Percentiles rank a stretch among this genome's conserved stretches.
These are phyloP conservation scores for Saitozyma podzolica DNA, from an alignment of 768 basidiomycete species.

Conservation along the genomic window DNA sequence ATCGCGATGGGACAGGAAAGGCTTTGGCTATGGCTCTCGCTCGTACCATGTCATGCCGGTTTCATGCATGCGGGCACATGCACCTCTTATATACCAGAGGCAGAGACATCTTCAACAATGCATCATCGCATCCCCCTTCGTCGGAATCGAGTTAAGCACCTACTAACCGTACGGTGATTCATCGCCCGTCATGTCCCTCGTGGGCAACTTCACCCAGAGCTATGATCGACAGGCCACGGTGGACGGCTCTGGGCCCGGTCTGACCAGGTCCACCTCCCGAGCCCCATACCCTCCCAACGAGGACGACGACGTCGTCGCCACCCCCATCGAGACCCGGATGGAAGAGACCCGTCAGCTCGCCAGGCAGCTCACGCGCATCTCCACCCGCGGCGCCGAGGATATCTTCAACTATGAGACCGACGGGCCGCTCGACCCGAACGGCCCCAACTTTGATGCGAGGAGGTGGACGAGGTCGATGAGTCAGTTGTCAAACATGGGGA, in stretches of 20 bases:
- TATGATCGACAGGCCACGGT: neutral
- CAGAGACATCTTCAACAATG: too few relatives aligned
- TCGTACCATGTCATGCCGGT: too few relatives aligned
- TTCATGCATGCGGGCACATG: too few relatives aligned
- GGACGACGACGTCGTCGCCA: neutral
- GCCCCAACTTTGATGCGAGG: conserved; percentile 51
- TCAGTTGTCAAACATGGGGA: conserved; percentile 18
- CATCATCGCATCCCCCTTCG: too few relatives aligned
- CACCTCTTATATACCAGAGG: too few relatives aligned
- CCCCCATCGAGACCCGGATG: neutral
- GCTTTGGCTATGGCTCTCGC: too few relatives aligned
- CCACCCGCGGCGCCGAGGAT: conserved; percentile 4
- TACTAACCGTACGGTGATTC: neutral
- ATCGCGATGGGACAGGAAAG: too few relatives aligned
- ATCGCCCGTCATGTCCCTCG: neutral
- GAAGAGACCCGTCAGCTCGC: conserved; percentile 1
- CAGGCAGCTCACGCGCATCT: neutral
- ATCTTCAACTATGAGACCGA: conserved; percentile 46
- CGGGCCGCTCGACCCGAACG: conserved; percentile 53
- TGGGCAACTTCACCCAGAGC: neutral
- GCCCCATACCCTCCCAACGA: neutral
- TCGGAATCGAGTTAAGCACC: neutral
- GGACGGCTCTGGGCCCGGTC: neutral
- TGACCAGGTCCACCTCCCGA: neutral
- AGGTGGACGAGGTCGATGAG: conserved; percentile 50